Base-by-base conservation (phyloP, 1,284 basidiomycete genomes). In the Pterulicium gracile region DNA sequence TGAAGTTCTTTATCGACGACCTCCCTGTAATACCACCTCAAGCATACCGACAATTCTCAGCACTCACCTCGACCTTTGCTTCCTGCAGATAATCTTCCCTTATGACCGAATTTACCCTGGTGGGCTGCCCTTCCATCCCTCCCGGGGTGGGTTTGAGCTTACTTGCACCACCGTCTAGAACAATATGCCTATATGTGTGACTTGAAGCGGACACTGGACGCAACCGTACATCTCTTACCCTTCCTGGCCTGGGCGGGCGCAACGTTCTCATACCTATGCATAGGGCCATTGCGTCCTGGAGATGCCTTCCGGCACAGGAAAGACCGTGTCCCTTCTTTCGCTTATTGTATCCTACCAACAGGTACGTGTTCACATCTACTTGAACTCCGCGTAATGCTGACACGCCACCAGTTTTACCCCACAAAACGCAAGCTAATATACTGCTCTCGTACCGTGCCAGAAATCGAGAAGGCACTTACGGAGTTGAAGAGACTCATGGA, bases 181-280 rank as follows among this genome's bases (percentile, higher is more conserved):
- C 95, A 98, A 79, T 98, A 94, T 79, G 84, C 90, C 35, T 98
- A 98, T 61, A 98, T 98, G 93, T 93, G 91, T 64, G 95, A 98
- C 66, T 75, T 98, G 55, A 98, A 98, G 64, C 75, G 91, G 56
- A 95, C 95, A 3, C 77, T 98, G 18, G 96, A 98, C 66, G 93
- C 93, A 24, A 82, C 87, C 50, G 83, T 82, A 58, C 49, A 49
- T 49, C 48, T 45, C 32, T 24, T 43, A 47, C 13, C 15, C 22
- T 15, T 20, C 12, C 20, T 20, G 15, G 44, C 39, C n/a, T 32
- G 15, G 18, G 34, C 7, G 19, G 18, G 40, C 15, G 24, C 47
- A 35, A 52, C 39, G 18, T 32, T 46, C 43, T 18, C 23, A 36
- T 49, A 18, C 49, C 35, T 39, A 10, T 47, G 10, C 47, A 42